Percentiles rank a stretch among this genome's conserved stretches.
Evolutionary conservation across 176 grass and related monocot genomes (phyloP).

Genomic region (Zoysia japonica): DNA sequence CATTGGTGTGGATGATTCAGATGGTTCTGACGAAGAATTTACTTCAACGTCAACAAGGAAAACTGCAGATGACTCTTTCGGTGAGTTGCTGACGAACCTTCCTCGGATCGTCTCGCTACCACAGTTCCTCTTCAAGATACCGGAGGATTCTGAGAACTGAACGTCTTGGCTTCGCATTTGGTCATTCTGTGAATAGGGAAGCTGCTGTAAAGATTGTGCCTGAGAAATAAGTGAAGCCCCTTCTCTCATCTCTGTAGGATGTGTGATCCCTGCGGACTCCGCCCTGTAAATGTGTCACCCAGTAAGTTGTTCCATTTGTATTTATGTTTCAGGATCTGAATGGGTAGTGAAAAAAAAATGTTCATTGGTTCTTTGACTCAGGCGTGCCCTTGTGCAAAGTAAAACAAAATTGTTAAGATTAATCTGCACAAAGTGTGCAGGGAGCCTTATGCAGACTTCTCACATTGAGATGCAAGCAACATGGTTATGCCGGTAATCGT

Average conservation of each 20-base stretch:
- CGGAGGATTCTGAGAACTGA: slow-evolving; percentile 74
- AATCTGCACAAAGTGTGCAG: background rate
- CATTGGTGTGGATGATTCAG: slow-evolving; percentile 43
- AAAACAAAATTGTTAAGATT: background rate
- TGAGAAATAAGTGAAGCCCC: slow-evolving; percentile 43
- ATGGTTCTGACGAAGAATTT: slow-evolving; percentile 67
- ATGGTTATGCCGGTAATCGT: background rate
- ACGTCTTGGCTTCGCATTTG: slow-evolving; percentile 14
- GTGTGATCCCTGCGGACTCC: background rate
- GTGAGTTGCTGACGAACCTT: slow-evolving; percentile 75
- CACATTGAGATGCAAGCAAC: background rate
- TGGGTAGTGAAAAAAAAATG: slow-evolving; percentile 35
- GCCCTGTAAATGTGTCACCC: slow-evolving; percentile 49
- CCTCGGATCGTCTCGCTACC: slow-evolving; percentile 81
- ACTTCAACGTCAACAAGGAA: slow-evolving; percentile 38
- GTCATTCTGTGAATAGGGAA: background rate
- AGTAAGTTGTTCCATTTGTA: slow-evolving; percentile 39
- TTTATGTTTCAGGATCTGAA: slow-evolving; percentile 18
- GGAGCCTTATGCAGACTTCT: background rate
- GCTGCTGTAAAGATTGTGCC: slow-evolving; percentile 51
- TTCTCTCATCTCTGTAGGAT: background rate
- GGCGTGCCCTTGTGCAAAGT: slow-evolving; percentile 28
- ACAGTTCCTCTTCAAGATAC: slow-evolving; percentile 83
- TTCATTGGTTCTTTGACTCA: slow-evolving; percentile 43
- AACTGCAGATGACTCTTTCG: slow-evolving; percentile 55